These are phyloP conservation scores for button mushroom (Agaricus bisporus) DNA, from an alignment of 768 basidiomycete genomes.

Conservation along the genomic window DNA sequence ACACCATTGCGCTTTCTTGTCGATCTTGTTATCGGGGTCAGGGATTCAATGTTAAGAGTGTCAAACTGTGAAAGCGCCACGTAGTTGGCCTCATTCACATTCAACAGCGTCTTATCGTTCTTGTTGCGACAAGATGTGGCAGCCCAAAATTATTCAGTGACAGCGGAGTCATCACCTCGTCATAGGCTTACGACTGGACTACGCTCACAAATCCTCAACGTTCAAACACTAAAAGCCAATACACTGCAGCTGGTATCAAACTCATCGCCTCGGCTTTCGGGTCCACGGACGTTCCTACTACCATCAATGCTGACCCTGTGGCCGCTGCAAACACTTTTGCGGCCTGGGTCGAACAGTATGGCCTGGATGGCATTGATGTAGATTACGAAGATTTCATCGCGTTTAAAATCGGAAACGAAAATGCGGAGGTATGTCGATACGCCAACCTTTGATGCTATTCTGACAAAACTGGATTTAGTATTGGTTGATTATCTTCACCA, in stretches of 20 bases:
- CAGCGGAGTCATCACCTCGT: neutral
- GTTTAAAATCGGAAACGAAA: constrained; percentile 42
- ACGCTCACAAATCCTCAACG: constrained; percentile 38
- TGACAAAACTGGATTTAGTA: constrained; percentile 18
- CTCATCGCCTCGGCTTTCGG: constrained; percentile 61
- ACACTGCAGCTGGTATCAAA: constrained; percentile 53
- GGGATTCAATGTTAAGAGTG: constrained; percentile 62
- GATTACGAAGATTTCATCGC: constrained; percentile 74
- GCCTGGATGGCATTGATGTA: constrained; percentile 67
- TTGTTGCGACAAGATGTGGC: constrained; percentile 45
- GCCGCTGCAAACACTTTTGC: constrained; percentile 59
- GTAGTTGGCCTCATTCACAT: neutral
- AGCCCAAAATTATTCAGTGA: neutral
- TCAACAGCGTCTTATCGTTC: constrained; percentile 42
- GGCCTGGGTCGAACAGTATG: constrained; percentile 53
- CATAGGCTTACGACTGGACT: constrained; percentile 48
- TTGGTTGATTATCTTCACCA: constrained; percentile 52
- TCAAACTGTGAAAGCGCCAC: constrained; percentile 17
- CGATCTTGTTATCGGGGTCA: constrained; percentile 15
- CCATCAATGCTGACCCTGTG: constrained; percentile 51
- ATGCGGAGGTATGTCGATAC: constrained; percentile 37
- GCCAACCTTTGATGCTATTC: neutral
- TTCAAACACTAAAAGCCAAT: constrained; percentile 42
- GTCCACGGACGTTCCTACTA: constrained; percentile 50
- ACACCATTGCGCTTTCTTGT: neutral